Evolutionary conservation across 331 rosid species (phyloP).

Genomic region (Cydonia oblonga): DNA sequence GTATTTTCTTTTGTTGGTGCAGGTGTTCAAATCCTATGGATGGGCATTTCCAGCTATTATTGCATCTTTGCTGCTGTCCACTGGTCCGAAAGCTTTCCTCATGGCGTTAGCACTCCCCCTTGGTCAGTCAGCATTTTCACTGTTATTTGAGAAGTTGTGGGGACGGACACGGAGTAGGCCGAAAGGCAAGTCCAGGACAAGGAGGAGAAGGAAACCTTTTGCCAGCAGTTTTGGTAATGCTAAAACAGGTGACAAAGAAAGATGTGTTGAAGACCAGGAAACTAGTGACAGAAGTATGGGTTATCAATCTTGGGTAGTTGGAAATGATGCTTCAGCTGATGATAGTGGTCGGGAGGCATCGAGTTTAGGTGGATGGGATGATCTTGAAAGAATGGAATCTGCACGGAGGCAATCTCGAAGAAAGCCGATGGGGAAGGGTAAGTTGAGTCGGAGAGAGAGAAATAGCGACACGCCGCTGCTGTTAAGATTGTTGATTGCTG

Average conservation of each 20-base stretch:
- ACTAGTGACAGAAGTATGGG: conserved; percentile 27
- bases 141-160: conserved; percentile 72
- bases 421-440: conserved; percentile 28
- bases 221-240: conserved; percentile 10
- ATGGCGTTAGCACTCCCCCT: conserved; percentile 88
- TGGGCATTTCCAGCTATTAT: conserved; percentile 68
- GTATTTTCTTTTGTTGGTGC: conserved; percentile 11
- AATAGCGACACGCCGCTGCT: conserved; percentile 61
- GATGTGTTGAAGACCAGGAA: conserved; percentile 33
- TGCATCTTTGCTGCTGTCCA: conserved; percentile 36
- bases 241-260: neutral
- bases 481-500: conserved; percentile 69
- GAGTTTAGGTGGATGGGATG: conserved; percentile 87
- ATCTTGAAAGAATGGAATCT: conserved; percentile 46
- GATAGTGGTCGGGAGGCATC: conserved; percentile 18
- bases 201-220: conserved; percentile 36
- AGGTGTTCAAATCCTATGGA: conserved; percentile 80
- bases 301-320: conserved; percentile 68
- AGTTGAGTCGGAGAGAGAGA: conserved; percentile 57
- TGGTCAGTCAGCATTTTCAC: conserved; percentile 57
- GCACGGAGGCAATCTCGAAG: conserved; percentile 24
- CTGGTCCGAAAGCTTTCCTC: conserved; percentile 85
- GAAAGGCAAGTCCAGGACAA: conserved; percentile 43
- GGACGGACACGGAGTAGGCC: conserved; percentile 35
- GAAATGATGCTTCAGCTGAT: conserved; percentile 31